Percentiles rank a stretch among this genome's conserved stretches.
These are phyloP conservation scores for Arctostaphylos glauca DNA, from an alignment of 148 eudicot genomes.

Conservation along the genomic window DNA sequence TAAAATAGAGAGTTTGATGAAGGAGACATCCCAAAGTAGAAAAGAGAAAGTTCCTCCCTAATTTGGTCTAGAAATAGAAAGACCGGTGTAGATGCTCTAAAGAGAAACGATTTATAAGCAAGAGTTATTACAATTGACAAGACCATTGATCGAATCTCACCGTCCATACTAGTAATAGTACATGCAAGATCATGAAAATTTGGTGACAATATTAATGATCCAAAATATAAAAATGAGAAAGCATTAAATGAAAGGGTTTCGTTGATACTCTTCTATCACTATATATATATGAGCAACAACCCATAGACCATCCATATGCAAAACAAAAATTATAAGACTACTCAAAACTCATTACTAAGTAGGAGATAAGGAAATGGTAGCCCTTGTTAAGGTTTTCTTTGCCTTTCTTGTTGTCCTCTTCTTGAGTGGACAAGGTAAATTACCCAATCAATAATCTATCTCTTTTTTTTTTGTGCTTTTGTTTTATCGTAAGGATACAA, in stretches of 20 bases:
- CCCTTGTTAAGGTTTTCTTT: background rate
- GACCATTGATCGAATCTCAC: no score
- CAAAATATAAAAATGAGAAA: background rate
- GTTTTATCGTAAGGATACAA: background rate
- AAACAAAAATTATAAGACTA: background rate
- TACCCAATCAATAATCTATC: background rate
- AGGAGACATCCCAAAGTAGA: no score
- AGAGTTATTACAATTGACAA: no score
- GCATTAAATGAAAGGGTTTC: background rate
- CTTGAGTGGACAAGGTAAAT: constrained; percentile 1
- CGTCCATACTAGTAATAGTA: no score
- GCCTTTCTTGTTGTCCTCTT: background rate
- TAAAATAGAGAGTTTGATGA: no score
- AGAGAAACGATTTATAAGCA: no score
- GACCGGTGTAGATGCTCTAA: no score
- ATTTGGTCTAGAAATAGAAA: no score
- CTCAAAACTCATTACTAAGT: background rate
- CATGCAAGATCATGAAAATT: background rate
- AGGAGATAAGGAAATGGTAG: background rate
- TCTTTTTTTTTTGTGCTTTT: background rate
- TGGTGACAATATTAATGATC: background rate
- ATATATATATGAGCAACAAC: background rate
- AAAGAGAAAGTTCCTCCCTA: no score
- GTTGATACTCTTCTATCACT: background rate
- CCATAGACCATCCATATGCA: background rate